A percentile compares a stretch with the other conserved stretches of the same genome.
These are phyloP conservation scores for Diversispora eburnea DNA, from an alignment of 192 early-diverging fungal genomes.

Conservation along the genomic window DNA sequence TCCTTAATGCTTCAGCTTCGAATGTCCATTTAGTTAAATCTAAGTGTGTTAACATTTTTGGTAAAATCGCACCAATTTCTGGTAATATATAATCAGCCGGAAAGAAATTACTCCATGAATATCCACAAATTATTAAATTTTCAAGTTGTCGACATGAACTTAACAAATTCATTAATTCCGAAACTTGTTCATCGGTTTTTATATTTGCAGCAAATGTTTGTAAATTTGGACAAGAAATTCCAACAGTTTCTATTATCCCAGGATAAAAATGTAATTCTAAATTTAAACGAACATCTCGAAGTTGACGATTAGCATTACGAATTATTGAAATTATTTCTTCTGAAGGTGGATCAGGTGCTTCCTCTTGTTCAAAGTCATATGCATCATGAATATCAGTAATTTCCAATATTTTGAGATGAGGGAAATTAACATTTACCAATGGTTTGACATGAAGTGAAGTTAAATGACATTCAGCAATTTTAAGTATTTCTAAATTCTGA, in stretches of 20 bases:
- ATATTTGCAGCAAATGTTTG: background rate
- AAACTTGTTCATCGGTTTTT: constrained; percentile 8
- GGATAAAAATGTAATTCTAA: constrained; percentile 24
- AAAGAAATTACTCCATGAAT: background rate
- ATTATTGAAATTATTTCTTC: background rate
- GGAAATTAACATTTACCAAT: background rate
- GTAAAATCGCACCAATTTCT: background rate
- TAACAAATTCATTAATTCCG: constrained; percentile 10
- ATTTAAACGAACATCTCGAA: constrained; percentile 14
- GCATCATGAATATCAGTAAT: background rate
- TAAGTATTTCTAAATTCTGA: background rate
- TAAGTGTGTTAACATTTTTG: background rate
- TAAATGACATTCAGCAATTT: background rate
- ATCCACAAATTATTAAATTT: constrained; percentile 3
- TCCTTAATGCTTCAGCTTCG: background rate
- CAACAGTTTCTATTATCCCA: background rate
- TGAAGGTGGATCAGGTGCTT: background rate
- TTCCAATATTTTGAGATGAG: background rate
- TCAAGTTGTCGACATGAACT: constrained; percentile 1
- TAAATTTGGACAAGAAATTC: constrained; percentile 7
- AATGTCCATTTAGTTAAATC: constrained; percentile 17
- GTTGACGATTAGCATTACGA: background rate
- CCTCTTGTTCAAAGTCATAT: constrained; percentile 3
- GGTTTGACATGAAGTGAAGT: background rate
- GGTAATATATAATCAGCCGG: background rate